Conservation (phyloP, 805 yeast genomes). For the Kurtzmaniella fragi region DNA sequence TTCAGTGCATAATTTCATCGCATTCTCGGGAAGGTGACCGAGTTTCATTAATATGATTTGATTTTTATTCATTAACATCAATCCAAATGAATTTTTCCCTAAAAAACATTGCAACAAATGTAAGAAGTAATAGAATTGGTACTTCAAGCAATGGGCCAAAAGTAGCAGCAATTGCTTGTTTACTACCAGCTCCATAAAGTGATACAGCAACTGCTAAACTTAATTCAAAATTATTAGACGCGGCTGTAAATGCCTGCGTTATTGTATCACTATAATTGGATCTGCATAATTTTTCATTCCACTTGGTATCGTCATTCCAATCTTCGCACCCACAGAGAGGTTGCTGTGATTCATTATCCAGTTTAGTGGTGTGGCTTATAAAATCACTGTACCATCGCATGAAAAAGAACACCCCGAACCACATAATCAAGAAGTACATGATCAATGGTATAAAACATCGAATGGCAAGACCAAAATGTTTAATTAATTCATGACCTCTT, state of each 20-base stretch:
- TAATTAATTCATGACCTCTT: slow-evolving; percentile 44
- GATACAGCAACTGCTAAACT: slow-evolving; percentile 52
- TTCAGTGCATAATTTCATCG: no score
- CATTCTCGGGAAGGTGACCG: no score
- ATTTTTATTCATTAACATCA: slow-evolving; percentile 14
- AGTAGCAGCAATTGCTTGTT: slow-evolving; percentile 54
- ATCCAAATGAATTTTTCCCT: slow-evolving; percentile 21
- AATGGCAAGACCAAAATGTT: slow-evolving; percentile 45
- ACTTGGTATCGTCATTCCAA: slow-evolving; percentile 10
- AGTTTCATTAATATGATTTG: no score
- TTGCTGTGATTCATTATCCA: slow-evolving; percentile 9
- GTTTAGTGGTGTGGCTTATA: background rate
- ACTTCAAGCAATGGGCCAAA: slow-evolving; percentile 59
- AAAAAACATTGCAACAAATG: slow-evolving; percentile 33
- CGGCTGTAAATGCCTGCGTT: slow-evolving; percentile 53
- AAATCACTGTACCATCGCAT: slow-evolving; percentile 23
- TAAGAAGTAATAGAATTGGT: slow-evolving; percentile 41
- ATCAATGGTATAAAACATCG: slow-evolving; percentile 47
- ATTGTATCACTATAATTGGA: slow-evolving; percentile 38
- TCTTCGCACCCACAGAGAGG: slow-evolving; percentile 39
- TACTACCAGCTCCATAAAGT: slow-evolving; percentile 46
- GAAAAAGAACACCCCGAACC: slow-evolving; percentile 40
- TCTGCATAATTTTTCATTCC: slow-evolving; percentile 22
- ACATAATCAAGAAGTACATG: slow-evolving; percentile 43
- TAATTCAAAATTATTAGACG: slow-evolving; percentile 55